A percentile compares a stretch with the other conserved stretches of the same genome.
These are phyloP conservation scores for Arthroderma sp. DNA, from an alignment of 2,329 filamentous ascomycete genomes.

Conservation along the genomic window DNA sequence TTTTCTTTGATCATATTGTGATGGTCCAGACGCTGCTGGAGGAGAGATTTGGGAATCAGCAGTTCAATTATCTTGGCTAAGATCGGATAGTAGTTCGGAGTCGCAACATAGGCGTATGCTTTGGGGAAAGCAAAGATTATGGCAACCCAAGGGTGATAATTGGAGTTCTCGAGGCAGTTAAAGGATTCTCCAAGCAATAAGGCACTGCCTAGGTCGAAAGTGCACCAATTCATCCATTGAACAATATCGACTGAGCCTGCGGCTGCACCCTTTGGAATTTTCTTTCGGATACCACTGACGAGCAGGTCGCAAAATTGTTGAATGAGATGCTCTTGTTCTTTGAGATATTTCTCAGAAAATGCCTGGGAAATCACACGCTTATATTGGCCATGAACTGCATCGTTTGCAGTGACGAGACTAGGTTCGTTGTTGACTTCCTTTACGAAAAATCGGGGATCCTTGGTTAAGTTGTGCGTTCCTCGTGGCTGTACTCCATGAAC, in stretches of 20 bases:
- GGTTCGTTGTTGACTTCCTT: slow-evolving; percentile 1
- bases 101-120: background rate
- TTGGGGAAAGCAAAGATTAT: background rate
- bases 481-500: slow-evolving; percentile 24
- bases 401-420: slow-evolving; percentile 17
- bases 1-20: slow-evolving; percentile 11
- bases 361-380: slow-evolving; percentile 22
- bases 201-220: slow-evolving; percentile 31
- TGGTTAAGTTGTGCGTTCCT: slow-evolving; percentile 13
- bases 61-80: slow-evolving; percentile 6
- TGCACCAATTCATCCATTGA: slow-evolving; percentile 20
- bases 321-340: slow-evolving; percentile 22
- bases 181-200: slow-evolving; percentile 30
- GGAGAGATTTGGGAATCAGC: background rate
- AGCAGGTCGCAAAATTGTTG: slow-evolving; percentile 19
- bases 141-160: slow-evolving; percentile 5
- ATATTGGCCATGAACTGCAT: slow-evolving; percentile 18
- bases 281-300: background rate
- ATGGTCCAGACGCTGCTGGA: background rate
- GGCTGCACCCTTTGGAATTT: background rate
- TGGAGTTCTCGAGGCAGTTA: slow-evolving; percentile 22
- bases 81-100: slow-evolving; percentile 9
- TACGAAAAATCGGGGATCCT: slow-evolving; percentile 10
- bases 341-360: slow-evolving; percentile 23
- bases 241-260: slow-evolving; percentile 16